phyloP scores from a whole-genome alignment of 31 red algal species.

The Porphyra umbilicalis region DNA sequence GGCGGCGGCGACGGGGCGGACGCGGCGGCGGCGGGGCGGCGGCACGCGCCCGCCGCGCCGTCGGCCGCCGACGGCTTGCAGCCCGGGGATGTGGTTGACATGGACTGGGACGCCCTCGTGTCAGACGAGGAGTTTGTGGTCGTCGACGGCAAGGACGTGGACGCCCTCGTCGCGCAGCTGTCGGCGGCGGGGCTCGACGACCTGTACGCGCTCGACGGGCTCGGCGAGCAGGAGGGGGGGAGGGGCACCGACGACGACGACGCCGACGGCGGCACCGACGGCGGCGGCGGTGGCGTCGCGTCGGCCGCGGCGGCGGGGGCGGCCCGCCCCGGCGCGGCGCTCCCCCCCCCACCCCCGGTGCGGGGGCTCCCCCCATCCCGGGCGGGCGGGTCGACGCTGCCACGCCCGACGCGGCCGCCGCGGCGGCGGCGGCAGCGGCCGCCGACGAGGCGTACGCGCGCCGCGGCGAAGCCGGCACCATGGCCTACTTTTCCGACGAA shows the following conservation, averaged over 20 bases:
- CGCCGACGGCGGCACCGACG: background rate
- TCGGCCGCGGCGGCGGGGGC: background rate
- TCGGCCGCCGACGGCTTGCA: background rate
- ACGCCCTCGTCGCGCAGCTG: slow-evolving; percentile 12
- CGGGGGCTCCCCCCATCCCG: background rate
- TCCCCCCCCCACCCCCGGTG: background rate
- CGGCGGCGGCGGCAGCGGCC: background rate
- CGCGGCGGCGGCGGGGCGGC: background rate
- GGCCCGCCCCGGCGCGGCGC: background rate
- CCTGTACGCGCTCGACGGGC: background rate
- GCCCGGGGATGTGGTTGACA: background rate
- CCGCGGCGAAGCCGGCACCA: background rate
- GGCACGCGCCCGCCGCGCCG: background rate
- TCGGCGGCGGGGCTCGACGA: slow-evolving; percentile 6
- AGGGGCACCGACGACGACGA: background rate
- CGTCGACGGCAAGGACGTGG: slow-evolving; percentile 21
- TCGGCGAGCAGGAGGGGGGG: background rate
- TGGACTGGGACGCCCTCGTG: slow-evolving; percentile 11
- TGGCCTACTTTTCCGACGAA: slow-evolving; percentile 65
- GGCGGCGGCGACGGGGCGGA: background rate
- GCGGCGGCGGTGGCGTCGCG: background rate
- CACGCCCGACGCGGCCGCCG: background rate
- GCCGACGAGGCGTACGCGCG: slow-evolving; percentile 4
- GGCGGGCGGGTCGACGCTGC: no score
- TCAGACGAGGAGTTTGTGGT: slow-evolving; percentile 27